phyloP scores from a whole-genome alignment of 768 basidiomycete genomes.

The Cyclocybe aegerita region DNA sequence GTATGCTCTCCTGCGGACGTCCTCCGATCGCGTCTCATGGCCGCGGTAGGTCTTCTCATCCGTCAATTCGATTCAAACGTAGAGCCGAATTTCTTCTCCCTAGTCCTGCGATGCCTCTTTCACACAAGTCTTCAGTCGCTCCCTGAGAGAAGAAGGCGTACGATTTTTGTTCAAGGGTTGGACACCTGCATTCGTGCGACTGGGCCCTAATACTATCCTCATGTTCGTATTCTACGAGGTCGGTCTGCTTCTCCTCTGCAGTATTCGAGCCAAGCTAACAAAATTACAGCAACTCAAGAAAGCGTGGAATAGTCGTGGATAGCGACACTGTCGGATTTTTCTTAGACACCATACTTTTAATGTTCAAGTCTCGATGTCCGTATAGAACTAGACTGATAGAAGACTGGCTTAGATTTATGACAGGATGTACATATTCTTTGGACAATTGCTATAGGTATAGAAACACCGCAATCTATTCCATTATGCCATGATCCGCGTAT shows the following conservation, averaged over 20 bases:
- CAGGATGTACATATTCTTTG: neutral
- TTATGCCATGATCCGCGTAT: neutral
- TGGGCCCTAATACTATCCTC: constrained; percentile 82
- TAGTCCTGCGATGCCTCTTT: constrained; percentile 54
- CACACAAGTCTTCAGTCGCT: constrained; percentile 52
- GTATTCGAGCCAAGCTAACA: constrained; percentile 1
- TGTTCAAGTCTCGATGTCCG: neutral
- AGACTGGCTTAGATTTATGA: neutral
- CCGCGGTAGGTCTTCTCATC: constrained; percentile 47
- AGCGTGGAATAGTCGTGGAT: constrained; percentile 62
- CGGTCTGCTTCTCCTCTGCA: constrained; percentile 8
- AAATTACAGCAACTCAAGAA: constrained; percentile 65
- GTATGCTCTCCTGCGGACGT: constrained; percentile 81
- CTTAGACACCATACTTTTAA: no score
- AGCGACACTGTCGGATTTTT: neutral
- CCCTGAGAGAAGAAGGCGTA: constrained; percentile 71
- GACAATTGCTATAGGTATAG: neutral
- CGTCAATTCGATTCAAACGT: neutral
- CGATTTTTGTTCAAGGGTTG: constrained; percentile 85
- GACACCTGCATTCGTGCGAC: constrained; percentile 83
- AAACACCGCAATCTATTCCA: neutral
- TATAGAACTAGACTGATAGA: neutral
- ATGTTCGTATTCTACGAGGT: constrained; percentile 88
- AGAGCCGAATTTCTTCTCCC: constrained; percentile 1
- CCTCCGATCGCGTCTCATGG: constrained; percentile 75